phyloP scores from a whole-genome alignment of 1,139 yeast genomes.

The Kurtzmaniella quercitrusa region DNA sequence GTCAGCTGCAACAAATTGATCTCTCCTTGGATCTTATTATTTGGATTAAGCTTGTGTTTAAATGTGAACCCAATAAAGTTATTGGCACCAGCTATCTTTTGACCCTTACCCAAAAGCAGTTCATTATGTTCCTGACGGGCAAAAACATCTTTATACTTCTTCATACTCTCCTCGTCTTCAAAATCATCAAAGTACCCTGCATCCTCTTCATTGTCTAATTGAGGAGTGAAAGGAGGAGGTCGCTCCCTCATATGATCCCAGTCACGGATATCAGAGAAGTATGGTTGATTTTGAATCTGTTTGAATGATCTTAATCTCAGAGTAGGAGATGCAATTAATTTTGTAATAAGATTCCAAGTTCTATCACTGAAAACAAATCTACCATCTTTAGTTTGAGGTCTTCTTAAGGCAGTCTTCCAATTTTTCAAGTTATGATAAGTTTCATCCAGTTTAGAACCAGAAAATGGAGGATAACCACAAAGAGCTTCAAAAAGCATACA shows the following conservation, averaged over 20 bases:
- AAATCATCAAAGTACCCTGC: conserved; percentile 99
- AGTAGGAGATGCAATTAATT: conserved; percentile 75
- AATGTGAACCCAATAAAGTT: conserved; percentile 96
- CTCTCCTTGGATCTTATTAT: conserved; percentile 45
- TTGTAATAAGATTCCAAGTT: conserved; percentile 86
- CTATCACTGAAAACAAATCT: conserved; percentile 91
- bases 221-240: conserved; percentile 94
- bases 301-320: conserved; percentile 72
- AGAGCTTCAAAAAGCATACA: conserved; percentile 90
- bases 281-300: conserved; percentile 75
- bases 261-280: conserved; percentile 72
- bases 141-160: conserved; percentile 94
- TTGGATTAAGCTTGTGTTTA: conserved; percentile 76
- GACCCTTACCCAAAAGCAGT: conserved; percentile 61
- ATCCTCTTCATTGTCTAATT: conserved; percentile 92
- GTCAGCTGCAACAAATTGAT: conserved; percentile 31
- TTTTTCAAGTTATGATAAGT: conserved; percentile 90
- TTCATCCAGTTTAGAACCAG: conserved; percentile 91
- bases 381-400: conserved; percentile 93
- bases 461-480: conserved; percentile 95
- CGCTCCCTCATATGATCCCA: conserved; percentile 67
- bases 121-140: conserved; percentile 86
- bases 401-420: conserved; percentile 82
- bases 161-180: conserved; percentile 94
- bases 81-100: conserved; percentile 33